Conservation (phyloP, 768 basidiomycete species). For the Tulasnella sp. region DNA sequence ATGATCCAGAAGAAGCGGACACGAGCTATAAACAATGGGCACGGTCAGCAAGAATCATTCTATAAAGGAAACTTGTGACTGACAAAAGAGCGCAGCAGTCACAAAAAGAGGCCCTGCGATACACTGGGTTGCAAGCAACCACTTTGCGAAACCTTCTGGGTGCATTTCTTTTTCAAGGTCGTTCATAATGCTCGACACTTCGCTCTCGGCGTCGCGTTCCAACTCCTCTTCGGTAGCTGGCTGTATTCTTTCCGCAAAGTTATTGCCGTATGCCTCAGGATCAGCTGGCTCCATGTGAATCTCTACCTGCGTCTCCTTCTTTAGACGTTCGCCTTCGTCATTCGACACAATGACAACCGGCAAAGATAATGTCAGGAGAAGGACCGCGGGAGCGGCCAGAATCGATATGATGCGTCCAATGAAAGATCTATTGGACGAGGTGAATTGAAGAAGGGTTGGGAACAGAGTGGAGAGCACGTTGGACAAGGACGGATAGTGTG, state of each 20-base stretch:
- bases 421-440: slow-evolving; percentile 50
- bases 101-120: slow-evolving; percentile 70
- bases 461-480: slow-evolving; percentile 55
- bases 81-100: slow-evolving; percentile 63
- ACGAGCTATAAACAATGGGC: not conserved
- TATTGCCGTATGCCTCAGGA: slow-evolving; percentile 23
- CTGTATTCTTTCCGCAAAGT: not conserved
- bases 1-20: slow-evolving; percentile 7
- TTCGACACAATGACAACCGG: slow-evolving; percentile 73
- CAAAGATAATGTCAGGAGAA: slow-evolving; percentile 74
- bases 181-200: slow-evolving; percentile 28
- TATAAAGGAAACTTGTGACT: slow-evolving; percentile 24
- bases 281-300: slow-evolving; percentile 40
- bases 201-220: slow-evolving; percentile 20
- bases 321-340: slow-evolving; percentile 11
- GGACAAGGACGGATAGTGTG: slow-evolving; percentile 30
- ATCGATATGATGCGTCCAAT: slow-evolving; percentile 51
- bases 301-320: slow-evolving; percentile 38
- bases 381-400: slow-evolving; percentile 76
- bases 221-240: slow-evolving; percentile 4
- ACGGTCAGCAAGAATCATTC: not conserved
- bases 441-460: slow-evolving; percentile 69
- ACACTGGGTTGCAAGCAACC: slow-evolving; percentile 77
- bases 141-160: slow-evolving; percentile 51
- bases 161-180: slow-evolving; percentile 58